Evolutionary conservation across 179 eudicot genomes (phyloP), one percentile per base, ranked within the genome.

Genomic region (Camellia oleifera): DNA sequence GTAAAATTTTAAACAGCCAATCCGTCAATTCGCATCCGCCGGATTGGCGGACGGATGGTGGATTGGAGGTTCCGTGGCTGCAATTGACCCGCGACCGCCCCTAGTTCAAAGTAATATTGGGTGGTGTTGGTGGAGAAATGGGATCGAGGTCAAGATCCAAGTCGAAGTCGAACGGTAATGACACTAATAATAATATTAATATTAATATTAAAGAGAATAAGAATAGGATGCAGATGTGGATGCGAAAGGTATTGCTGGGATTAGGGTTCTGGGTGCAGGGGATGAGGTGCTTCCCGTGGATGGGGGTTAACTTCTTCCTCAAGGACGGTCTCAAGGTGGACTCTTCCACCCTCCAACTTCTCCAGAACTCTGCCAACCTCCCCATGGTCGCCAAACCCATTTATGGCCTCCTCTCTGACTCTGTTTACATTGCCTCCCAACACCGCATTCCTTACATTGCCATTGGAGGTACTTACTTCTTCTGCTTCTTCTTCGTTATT

Each of bases 361-460:
- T 96, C 5, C 94, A 81, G 78, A 89, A 87, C 76, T 91, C 98
- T 2, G 90, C 96, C 42, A 91, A 88, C 90, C 81, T 96, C 66
- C 99, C 99, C 3, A 96, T 96, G 99, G 98, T 94, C 32, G 97
- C 89, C 20, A 96, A 96, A 66, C 98, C 99, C 76, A 72, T 96
- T 9, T 94, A 92, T 54, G 99, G 99, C 10, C 83, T 96, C 77
- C 58, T 96, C 77, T 96, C 99, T 0, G 99, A 96, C 79, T 88
- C 97, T 2, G 53, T 90, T 63, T 94, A 91, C 69, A 69, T 96
- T 64, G 79, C 63, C 17, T 94, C 90, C 63, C 87, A 96, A 85
- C 99, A 96, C 78, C 97, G 99, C 48, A 82, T 94, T 46, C 99
- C 99, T 67, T 96, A 94, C 80, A 88, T 96, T 45, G 97, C 98